phyloP scores from a whole-genome alignment of 495 filamentous ascomycete species.

The Hypoxylon trugodes region DNA sequence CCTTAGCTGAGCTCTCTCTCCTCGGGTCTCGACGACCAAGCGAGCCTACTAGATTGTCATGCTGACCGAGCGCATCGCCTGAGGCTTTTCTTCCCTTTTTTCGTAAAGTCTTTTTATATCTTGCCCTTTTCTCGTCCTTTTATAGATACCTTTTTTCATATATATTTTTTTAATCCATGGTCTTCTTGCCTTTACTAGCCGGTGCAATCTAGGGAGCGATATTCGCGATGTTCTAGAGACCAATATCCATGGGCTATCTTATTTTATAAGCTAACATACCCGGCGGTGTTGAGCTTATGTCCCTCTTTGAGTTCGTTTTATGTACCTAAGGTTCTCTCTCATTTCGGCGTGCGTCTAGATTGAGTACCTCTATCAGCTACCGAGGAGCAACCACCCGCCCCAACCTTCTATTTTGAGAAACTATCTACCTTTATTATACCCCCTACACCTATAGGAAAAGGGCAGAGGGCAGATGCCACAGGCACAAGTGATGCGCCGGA shows the following conservation, averaged over 20 bases:
- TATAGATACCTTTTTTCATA: background rate
- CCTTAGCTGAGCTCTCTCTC: constrained; percentile 7
- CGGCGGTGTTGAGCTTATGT: background rate
- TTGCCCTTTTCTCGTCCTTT: background rate
- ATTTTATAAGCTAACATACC: background rate
- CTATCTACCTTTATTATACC: constrained; percentile 33
- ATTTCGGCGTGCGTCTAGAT: constrained; percentile 25
- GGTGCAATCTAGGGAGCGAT: background rate
- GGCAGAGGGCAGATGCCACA: constrained; percentile 30
- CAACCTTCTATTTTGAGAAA: constrained; percentile 39
- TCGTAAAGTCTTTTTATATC: constrained; percentile 8
- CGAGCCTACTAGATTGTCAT: constrained; percentile 14
- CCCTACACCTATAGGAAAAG: constrained; percentile 28
- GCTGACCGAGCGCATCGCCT: constrained; percentile 10
- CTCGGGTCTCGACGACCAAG: constrained; percentile 11
- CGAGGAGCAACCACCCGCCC: constrained; percentile 32
- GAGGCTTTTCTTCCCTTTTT: background rate
- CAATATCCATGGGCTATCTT: background rate
- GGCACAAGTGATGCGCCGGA: constrained; percentile 37
- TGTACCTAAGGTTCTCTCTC: constrained; percentile 21
- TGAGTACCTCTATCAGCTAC: constrained; percentile 24
- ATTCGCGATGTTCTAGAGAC: background rate
- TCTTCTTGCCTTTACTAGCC: background rate
- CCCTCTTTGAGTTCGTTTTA: constrained; percentile 5
- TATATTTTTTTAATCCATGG: background rate